Conservation (phyloP, 78 protist species). For the Dictyostelium purpureum region DNA sequence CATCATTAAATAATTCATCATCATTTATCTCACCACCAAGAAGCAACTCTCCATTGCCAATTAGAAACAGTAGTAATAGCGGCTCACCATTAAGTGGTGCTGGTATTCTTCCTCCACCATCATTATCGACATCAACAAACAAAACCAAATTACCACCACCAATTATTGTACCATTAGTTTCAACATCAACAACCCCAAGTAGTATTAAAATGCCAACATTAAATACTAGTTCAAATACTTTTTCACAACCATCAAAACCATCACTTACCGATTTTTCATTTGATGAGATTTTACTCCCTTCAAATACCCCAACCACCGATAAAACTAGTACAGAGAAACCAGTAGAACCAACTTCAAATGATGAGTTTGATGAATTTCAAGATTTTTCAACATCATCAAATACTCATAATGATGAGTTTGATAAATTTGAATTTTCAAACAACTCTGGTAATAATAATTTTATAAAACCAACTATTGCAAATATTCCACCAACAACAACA, state of each 20-base stretch:
- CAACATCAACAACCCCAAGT: neutral
- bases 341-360: neutral
- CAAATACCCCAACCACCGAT: neutral
- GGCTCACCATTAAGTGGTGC: too few species aligned
- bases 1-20: conserved; percentile 7
- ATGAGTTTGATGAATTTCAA: neutral
- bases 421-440: too few species aligned
- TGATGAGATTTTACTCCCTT: neutral
- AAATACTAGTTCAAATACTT: neutral
- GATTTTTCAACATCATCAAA: neutral
- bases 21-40: neutral
- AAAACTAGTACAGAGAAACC: neutral
- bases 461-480: too few species aligned
- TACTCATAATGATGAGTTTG: too few species aligned
- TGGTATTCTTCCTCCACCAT: neutral
- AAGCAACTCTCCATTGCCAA: conserved; percentile 9
- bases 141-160: neutral
- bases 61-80: neutral
- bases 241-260: neutral
- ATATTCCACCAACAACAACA: neutral
- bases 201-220: too few species aligned
- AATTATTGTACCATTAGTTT: neutral
- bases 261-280: neutral
- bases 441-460: too few species aligned
- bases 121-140: neutral